Conservation (phyloP, 805 yeast genomes). For the Candida corydali region DNA sequence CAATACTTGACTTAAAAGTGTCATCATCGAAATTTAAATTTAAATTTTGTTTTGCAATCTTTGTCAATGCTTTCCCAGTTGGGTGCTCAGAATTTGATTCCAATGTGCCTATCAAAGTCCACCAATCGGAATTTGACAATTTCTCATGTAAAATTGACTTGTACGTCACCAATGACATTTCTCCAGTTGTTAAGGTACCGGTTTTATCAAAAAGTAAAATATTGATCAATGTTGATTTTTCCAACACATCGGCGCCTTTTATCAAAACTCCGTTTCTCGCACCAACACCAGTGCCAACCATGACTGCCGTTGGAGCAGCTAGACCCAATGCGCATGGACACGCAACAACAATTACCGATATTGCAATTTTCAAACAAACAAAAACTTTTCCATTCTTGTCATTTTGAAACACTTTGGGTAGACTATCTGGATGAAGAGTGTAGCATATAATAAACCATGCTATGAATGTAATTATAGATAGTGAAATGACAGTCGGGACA, state of each 20-base stretch:
- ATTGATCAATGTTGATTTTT: constrained; percentile 60
- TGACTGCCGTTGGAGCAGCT: constrained; percentile 97
- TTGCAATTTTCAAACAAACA: constrained; percentile 72
- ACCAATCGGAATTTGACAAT: constrained; percentile 25
- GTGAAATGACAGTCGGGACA: constrained; percentile 66
- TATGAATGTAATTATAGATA: constrained; percentile 62
- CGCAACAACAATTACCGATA: constrained; percentile 93
- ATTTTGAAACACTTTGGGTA: constrained; percentile 47
- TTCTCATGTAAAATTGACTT: constrained; percentile 11
- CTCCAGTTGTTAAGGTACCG: constrained; percentile 88
- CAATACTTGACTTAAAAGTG: constrained; percentile 24
- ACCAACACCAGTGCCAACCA: constrained; percentile 98
- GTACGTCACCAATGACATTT: constrained; percentile 46
- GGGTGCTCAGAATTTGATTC: constrained; percentile 87
- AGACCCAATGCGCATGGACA: constrained; percentile 98
- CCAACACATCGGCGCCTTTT: constrained; percentile 90
- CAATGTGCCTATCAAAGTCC: constrained; percentile 53
- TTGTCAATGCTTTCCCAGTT: constrained; percentile 66
- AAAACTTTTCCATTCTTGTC: constrained; percentile 54
- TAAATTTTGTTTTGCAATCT: constrained; percentile 25
- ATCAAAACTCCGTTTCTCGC: constrained; percentile 85
- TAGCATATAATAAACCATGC: constrained; percentile 36
- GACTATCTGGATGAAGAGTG: constrained; percentile 13
- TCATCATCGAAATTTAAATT: constrained; percentile 29
- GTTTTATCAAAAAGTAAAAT: constrained; percentile 88